These are phyloP conservation scores for Erysimum cheiranthoides DNA, from an alignment of 345 rosid genomes.

Conservation along the genomic window DNA sequence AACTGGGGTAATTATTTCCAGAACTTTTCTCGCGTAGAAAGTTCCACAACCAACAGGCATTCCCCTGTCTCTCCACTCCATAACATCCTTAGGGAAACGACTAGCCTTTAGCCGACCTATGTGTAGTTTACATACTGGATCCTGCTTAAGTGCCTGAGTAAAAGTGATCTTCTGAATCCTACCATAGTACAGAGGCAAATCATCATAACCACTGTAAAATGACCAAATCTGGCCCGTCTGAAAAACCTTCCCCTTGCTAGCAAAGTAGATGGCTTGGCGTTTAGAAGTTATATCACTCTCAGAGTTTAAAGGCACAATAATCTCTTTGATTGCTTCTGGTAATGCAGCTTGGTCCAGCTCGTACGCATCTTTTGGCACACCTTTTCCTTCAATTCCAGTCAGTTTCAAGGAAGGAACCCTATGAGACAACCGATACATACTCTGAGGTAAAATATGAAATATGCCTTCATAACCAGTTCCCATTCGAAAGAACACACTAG, in stretches of 20 bases:
- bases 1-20: constrained; percentile 39
- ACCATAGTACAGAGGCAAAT: constrained; percentile 78
- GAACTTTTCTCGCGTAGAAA: constrained; percentile 48
- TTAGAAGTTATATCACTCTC: neutral
- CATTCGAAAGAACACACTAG: constrained; percentile 56
- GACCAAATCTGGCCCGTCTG: constrained; percentile 74
- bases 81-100: constrained; percentile 50
- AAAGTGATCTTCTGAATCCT: constrained; percentile 55
- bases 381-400: constrained; percentile 56
- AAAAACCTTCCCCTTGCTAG: constrained; percentile 52
- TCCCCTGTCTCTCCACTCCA: constrained; percentile 47
- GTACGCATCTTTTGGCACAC: constrained; percentile 63
- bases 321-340: constrained; percentile 54
- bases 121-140: constrained; percentile 52
- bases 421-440: constrained; percentile 72
- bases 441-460: constrained; percentile 49
- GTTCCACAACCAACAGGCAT: constrained; percentile 77
- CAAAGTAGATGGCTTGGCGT: neutral
- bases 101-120: constrained; percentile 65
- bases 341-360: constrained; percentile 78
- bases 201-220: constrained; percentile 51
- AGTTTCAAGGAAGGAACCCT: constrained; percentile 63
- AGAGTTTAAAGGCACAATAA: constrained; percentile 35
- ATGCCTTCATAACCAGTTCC: constrained; percentile 40
- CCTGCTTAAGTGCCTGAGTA: neutral